These are phyloP conservation scores for Boletales sp. DNA, from an alignment of 768 basidiomycete genomes.

Conservation along the genomic window DNA sequence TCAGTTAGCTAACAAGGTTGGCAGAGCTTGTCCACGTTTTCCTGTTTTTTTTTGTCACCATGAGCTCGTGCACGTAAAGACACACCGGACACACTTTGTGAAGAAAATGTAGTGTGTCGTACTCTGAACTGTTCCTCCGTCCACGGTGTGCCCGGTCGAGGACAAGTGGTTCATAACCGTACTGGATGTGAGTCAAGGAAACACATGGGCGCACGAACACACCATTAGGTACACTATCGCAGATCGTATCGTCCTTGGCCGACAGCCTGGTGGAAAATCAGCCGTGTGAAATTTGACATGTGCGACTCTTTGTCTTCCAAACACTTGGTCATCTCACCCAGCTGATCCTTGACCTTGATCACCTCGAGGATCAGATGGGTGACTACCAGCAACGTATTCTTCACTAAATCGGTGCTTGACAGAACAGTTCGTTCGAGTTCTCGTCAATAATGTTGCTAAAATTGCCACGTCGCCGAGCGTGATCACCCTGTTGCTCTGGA, in stretches of 20 bases:
- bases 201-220: slow-evolving; percentile 16
- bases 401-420: slow-evolving; percentile 78
- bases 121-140: slow-evolving; percentile 87
- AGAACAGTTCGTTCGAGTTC: slow-evolving; percentile 91
- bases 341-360: slow-evolving; percentile 99
- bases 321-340: slow-evolving; percentile 99
- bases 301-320: slow-evolving; percentile 85
- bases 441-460: slow-evolving; percentile 97
- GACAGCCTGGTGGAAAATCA: slow-evolving; percentile 96
- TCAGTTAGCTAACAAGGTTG: slow-evolving; percentile 88
- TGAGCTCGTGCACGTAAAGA: no score
- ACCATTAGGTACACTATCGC: slow-evolving; percentile 98
- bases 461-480: slow-evolving; percentile 97
- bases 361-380: slow-evolving; percentile 96
- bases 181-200: background rate
- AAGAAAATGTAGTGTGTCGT: slow-evolving; percentile 94
- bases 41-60: slow-evolving; percentile 70
- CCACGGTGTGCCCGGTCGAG: slow-evolving; percentile 84
- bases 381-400: slow-evolving; percentile 98
- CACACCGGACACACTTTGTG: slow-evolving; percentile 57
- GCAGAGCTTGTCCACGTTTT: slow-evolving; percentile 95
- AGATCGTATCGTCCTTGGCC: slow-evolving; percentile 98
- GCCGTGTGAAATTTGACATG: slow-evolving; percentile 90
- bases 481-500: slow-evolving; percentile 95
- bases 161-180: slow-evolving; percentile 81